Base-by-base conservation (phyloP, 305 asterid genomes). In the Fraxinus albicans region DNA sequence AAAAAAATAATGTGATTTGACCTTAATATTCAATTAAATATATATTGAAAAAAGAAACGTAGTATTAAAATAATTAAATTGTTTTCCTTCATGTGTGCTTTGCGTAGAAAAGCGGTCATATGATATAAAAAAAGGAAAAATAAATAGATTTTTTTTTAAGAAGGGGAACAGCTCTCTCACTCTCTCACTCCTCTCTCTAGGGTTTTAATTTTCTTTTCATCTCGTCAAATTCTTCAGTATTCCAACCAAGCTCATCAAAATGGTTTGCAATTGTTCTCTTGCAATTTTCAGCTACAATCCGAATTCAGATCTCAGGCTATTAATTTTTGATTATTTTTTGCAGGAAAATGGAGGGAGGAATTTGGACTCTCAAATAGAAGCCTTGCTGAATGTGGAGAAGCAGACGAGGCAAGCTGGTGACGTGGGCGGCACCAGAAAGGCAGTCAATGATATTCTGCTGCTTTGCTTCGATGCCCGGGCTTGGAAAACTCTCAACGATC, bases 361-460 rank as follows among this genome's bases (percentile, higher is more conserved):
- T 88, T 84, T 96, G 96, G 97, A 92, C 79, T 92, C 90, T 27
- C 89, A 91, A 85, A 93, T 96, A 21, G 99, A 92, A 85, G 73
- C 89, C 84, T 80, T 95, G 82, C 90, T 95, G 86, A 96, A 91
- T 73, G 97, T 90, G 82, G 99, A 96, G 97, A 96, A 95, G 90
- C 97, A 95, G 90, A 94, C 91, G 97, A 86, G 99, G 80, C 98
- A 93, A 82, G 88, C 81, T 47, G 98, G 98, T 12, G 97, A 96
- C 77, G 98, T 96, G 23, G 93, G 90, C 17, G 98, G 90, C 35
- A 93, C 95, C 40, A 87, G 94, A 27, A 93, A 93, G 86, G 97
- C 99, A 8, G 99, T 83, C 79, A 95, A 91, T 0, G 98, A 96
- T 75, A 95, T 96, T 85, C 83, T 96, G 80, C 91, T 89, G 87